Evolutionary conservation across 805 yeast species (phyloP), one percentile per base, ranked within the genome.

Genomic region (Sungouiozyma intestinalis): DNA sequence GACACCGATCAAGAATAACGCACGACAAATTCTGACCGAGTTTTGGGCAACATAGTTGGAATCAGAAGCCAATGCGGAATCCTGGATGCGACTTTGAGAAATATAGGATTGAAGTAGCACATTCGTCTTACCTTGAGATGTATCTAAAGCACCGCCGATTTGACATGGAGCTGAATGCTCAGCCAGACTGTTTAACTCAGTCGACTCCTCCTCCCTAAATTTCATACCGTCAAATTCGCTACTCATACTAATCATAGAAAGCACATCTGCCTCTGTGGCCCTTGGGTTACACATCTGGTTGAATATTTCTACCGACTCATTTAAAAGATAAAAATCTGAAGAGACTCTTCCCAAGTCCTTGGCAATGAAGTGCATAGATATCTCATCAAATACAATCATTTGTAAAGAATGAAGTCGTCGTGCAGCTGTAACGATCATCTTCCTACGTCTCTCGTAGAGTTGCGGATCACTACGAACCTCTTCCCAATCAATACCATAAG

Each of bases 261-360:
- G 61, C 1, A 88, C 80, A 61, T 87, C 97, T 0, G 97, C 96
- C 53, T 87, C 97, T 0, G 94, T 78, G 1, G 96, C 95, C 16
- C 71, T 62, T 2, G 97, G 92, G 45, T 74, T 82, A 61, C 87
- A 72, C 74, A 84, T 74, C 51, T 80, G 82, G 57, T 86, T 90
- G 67, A 92, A 90, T 2, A 87, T 74, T 57, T 92, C 97, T 33
- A 94, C 79, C 21, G 94, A 77, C 49, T 84, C 85, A 57, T 83
- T 81, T 45, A 88, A 64, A 40, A 92, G 66, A 55, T 92, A 92
- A 57, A 88, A 92, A 49, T 92, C 98, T 2, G 96, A 85, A 0
- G 98, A 94, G 35, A 90, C 77, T 55, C 98, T 73, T 5, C 99
- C 99, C 39, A 86, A 66, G 62, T 92, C 97, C 48, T 90, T 92